Evolutionary conservation across 140 eudicot species (phyloP).

Genomic region (Stevia rebaudiana): DNA sequence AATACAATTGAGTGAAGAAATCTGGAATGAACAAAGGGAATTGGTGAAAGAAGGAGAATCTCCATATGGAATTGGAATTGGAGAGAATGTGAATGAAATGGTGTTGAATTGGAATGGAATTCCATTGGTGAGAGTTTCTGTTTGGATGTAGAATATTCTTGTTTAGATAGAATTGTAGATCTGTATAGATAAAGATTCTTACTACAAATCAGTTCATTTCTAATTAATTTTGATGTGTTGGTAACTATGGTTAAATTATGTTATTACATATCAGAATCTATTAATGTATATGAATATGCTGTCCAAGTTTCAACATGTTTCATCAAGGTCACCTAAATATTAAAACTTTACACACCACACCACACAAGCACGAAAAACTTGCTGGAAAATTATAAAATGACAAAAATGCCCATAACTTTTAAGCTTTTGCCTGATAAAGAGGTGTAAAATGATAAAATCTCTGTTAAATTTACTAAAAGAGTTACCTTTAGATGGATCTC

Average conservation of each 20-base stretch:
- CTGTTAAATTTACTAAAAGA: background rate
- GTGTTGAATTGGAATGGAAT: conserved; percentile 47
- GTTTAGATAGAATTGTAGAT: background rate
- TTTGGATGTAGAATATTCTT: conserved; percentile 34
- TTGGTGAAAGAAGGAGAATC: conserved; percentile 41
- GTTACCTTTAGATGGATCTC: background rate
- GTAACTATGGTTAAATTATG: background rate
- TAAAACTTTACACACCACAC: background rate
- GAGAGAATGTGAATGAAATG: conserved; percentile 39
- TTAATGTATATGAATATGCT: background rate
- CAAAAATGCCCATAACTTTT: background rate
- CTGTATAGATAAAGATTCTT: conserved; percentile 1
- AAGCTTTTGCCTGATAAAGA: background rate
- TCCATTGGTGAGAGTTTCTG: conserved; percentile 56
- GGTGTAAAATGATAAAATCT: background rate
- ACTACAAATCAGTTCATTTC: conserved; percentile 1
- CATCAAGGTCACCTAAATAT: background rate
- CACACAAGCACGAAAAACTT: background rate
- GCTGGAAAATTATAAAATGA: background rate
- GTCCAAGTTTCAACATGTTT: background rate
- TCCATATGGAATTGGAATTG: conserved; percentile 32
- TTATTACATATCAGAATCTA: background rate
- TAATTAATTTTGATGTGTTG: background rate
- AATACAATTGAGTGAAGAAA: conserved; percentile 29
- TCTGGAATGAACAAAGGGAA: conserved; percentile 37